Evolutionary conservation across 1,284 basidiomycete genomes (phyloP).

Genomic region (Ganoderma meredithae): DNA sequence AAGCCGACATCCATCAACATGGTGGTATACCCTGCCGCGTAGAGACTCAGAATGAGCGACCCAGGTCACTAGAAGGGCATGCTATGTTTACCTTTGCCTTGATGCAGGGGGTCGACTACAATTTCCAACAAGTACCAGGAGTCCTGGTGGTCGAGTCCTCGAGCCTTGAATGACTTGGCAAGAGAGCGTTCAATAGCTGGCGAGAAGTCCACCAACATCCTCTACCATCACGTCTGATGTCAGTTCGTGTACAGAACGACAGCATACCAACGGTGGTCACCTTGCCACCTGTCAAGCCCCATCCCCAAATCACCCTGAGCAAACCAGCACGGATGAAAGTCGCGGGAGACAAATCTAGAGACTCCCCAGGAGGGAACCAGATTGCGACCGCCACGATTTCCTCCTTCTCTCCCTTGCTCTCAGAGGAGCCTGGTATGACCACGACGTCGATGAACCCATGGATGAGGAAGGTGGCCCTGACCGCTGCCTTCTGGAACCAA

Average conservation of each 20-base stretch:
- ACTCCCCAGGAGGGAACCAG: conserved; percentile 22
- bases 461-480: conserved; percentile 16
- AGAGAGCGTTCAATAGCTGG: conserved; percentile 19
- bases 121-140: conserved; percentile 30
- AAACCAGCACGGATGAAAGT: conserved; percentile 15
- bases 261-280: conserved; percentile 1
- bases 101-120: conserved; percentile 22
- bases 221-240: not conserved
- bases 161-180: conserved; percentile 22
- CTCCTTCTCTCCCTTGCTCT: not conserved
- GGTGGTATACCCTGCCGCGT: conserved; percentile 24
- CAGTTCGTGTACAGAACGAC: not conserved
- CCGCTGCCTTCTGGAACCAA: conserved; percentile 26
- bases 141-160: conserved; percentile 19
- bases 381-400: conserved; percentile 5
- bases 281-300: conserved; percentile 18
- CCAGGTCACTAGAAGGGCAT: not conserved
- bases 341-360: conserved; percentile 17
- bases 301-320: conserved; percentile 17
- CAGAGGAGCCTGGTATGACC: conserved; percentile 7
- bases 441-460: conserved; percentile 21
- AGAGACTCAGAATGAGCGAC: not conserved
- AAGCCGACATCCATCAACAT: conserved; percentile 31
- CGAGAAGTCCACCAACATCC: conserved; percentile 14
- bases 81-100: conserved; percentile 22